Evolutionary conservation across 345 rosid species (phyloP), one percentile per base, ranked within the genome.

Genomic region (Xanthoceras sorbifolium): DNA sequence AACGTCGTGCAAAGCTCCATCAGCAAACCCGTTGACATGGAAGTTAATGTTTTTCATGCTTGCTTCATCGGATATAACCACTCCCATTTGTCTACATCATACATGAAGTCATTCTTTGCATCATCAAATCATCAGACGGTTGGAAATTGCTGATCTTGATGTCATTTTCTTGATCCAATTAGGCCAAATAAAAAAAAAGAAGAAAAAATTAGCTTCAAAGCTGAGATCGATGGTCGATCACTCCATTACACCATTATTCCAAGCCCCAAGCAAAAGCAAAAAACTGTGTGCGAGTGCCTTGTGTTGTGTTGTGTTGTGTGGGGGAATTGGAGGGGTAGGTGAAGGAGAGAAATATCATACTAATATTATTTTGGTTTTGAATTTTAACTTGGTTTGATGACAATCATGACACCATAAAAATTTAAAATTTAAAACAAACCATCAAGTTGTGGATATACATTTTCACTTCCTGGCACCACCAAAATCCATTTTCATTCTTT

Each of bases 81-180:
- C 90, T 83, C 86, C 87, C n/a, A 64, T 42, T 71, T 44, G 80
- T 82, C 84, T 60, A 50, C 20, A 74, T 76, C 67, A 23, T 28
- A 75, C 81, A 75, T 82, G 86, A 85, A 78, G 82, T 90, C 91
- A 87, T 68, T 46, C 82, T 74, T 71, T 74, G 77, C 90, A 85
- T 88, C 85, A 83, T 77, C 32, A 26, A 63, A 34, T 40, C 40
- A 85, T 78, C 84, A 20, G 5, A 71, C 76, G 83, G 82, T 60
- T 70, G 65, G 23, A 73, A 80, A 73, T 64, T 61, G 62, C 78
- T 44, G 63, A n/a, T 64, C 57, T 55, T 18, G 29, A 0, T 32
- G 85, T 88, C 90, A 0, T 81, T 90, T 82, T 87, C 92, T 31
- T 26, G n/a, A 46, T 70, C 86, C 90, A 90, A 64, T 69, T 64